Base-by-base conservation (phyloP, 2,329 filamentous ascomycete genomes). In the Exophiala calicioides region DNA sequence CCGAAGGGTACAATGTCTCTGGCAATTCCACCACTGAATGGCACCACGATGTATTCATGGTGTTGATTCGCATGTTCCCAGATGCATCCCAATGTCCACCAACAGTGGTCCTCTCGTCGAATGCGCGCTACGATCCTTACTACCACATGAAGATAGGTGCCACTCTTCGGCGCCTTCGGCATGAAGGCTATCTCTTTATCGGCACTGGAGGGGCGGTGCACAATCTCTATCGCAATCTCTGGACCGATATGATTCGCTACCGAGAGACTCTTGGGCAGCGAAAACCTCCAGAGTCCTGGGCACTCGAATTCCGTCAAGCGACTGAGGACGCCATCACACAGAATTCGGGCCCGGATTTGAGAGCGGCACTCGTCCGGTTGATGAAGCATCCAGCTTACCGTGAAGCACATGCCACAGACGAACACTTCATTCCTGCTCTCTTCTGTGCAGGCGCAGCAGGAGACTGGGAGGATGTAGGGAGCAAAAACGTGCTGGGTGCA, bases 11-110 rank as follows among this genome's bases (percentile, higher is more conserved):
- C 63, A 69, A 78, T 27, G 78, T 74, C 1, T 60, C 64, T 3
- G 67, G 64, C 16, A 32, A 43, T 30, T 4, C 15, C 8, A 70
- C 60, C 0, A 85, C 86, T 53, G 79, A 86, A 60, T 86, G 82
- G 83, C 85, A 86, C 60, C 82, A 86, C 67, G 83, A 86, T 63
- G 84, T 80, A 0, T 86, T 81, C 68, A 73, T 86, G 2, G 77
- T 86, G 47, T 68, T 86, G 5, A 82, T 85, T 59, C 74, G 81
- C 44, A 86, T 86, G 75, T 60, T 47, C 19, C 47, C 41, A 7
- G 42, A 50, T 16, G 29, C 12, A 10, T 1, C 70, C n/a, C n/a
- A 69, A 13, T 84, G 80, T 57, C 83, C 83, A 1, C 83, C 83
- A 0, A 85, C 82, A 0, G 83, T 80, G 3, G 70, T 85, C 43